Evolutionary conservation across 2,329 filamentous ascomycete species (phyloP).

Genomic region (Emmonsia crescens): DNA sequence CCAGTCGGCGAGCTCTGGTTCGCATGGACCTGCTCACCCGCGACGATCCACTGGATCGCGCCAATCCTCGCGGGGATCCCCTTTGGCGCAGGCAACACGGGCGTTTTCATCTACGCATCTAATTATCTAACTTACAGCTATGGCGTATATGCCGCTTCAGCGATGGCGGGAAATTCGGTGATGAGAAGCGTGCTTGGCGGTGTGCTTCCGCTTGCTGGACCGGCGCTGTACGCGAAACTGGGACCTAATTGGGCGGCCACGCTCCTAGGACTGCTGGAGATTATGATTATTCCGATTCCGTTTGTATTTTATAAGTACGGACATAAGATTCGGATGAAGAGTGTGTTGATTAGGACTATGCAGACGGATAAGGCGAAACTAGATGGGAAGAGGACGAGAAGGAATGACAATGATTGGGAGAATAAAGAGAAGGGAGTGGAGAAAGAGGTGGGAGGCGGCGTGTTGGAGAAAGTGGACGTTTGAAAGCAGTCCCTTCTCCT

Average conservation of each 20-base stretch:
- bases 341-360: slow-evolving; percentile 46
- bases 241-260: slow-evolving; percentile 72
- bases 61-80: slow-evolving; percentile 69
- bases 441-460: neutral
- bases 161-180: slow-evolving; percentile 69
- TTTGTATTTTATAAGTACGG: slow-evolving; percentile 62
- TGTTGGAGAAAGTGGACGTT: slow-evolving; percentile 1
- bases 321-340: slow-evolving; percentile 46
- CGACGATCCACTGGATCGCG: slow-evolving; percentile 67
- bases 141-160: slow-evolving; percentile 70
- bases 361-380: slow-evolving; percentile 41
- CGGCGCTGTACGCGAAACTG: slow-evolving; percentile 57
- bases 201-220: slow-evolving; percentile 63
- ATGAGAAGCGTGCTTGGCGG: slow-evolving; percentile 64
- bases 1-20: slow-evolving; percentile 77
- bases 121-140: slow-evolving; percentile 75
- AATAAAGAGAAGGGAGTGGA: neutral
- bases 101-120: slow-evolving; percentile 69
- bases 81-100: slow-evolving; percentile 66
- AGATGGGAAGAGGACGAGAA: slow-evolving; percentile 31
- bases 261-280: slow-evolving; percentile 61
- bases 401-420: slow-evolving; percentile 11
- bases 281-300: slow-evolving; percentile 66
- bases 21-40: slow-evolving; percentile 74
- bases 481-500: neutral